Evolutionary conservation across 352 stramenopile species (phyloP).

Genomic region (Phytophthora sansomeana): DNA sequence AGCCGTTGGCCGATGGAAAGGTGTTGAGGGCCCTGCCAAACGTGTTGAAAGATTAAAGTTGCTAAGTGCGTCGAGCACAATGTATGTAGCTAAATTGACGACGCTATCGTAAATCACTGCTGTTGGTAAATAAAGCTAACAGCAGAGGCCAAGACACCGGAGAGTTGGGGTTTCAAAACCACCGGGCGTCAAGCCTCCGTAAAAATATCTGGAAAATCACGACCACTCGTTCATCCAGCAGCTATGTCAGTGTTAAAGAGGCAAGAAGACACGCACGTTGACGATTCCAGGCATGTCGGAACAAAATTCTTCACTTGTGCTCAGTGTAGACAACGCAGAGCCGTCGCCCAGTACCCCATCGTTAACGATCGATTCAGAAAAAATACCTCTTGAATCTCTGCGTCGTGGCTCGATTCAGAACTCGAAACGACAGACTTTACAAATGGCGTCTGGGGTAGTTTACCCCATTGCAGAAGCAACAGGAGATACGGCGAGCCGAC

Average conservation of each 20-base stretch:
- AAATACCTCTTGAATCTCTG: neutral
- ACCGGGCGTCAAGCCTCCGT: too few relatives aligned
- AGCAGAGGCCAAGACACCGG: too few relatives aligned
- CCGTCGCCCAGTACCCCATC: neutral
- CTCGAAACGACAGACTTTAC: constrained; percentile 16
- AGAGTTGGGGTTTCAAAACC: too few relatives aligned
- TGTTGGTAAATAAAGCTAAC: too few relatives aligned
- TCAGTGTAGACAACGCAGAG: neutral
- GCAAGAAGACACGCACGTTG: neutral
- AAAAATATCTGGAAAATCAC: too few relatives aligned
- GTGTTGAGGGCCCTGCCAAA: too few relatives aligned
- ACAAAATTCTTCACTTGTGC: neutral
- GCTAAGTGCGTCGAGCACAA: too few relatives aligned
- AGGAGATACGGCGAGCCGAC: constrained; percentile 4
- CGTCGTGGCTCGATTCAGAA: neutral
- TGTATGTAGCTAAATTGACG: too few relatives aligned
- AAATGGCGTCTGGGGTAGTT: constrained; percentile 2
- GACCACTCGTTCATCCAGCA: neutral
- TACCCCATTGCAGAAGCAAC: constrained; percentile 16
- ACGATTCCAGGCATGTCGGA: neutral
- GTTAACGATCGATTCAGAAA: neutral
- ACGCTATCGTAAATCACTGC: too few relatives aligned
- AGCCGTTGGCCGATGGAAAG: too few relatives aligned
- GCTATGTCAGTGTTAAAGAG: neutral
- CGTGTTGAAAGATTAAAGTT: too few relatives aligned